Percentiles rank a stretch among this genome's conserved stretches.
phyloP scores from a whole-genome alignment of 1,139 yeast species.

The Lizanozyma gosingica region DNA sequence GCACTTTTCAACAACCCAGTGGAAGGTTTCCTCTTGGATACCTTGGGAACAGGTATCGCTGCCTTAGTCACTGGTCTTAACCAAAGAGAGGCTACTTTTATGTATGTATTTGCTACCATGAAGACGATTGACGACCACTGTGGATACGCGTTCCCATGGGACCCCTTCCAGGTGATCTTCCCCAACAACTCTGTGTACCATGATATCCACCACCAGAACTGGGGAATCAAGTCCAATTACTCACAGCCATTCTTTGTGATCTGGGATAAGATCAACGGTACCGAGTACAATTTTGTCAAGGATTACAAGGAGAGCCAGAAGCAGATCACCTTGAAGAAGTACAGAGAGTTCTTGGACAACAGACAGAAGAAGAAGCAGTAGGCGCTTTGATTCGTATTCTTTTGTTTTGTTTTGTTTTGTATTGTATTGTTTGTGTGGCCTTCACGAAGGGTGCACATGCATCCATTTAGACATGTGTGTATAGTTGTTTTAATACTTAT shows the following conservation, averaged over 20 bases:
- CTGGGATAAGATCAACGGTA: slow-evolving; percentile 73
- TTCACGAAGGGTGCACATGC: too few species aligned
- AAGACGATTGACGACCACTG: slow-evolving; percentile 98
- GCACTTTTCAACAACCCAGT: slow-evolving; percentile 90
- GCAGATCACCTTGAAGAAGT: slow-evolving; percentile 51
- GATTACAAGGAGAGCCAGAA: slow-evolving; percentile 49
- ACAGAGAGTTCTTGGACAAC: slow-evolving; percentile 50
- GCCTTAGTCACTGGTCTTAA: slow-evolving; percentile 52
- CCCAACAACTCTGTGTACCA: slow-evolving; percentile 95
- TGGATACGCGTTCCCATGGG: slow-evolving; percentile 87
- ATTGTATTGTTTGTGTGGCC: not conserved
- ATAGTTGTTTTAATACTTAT: too few species aligned
- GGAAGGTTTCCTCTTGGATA: slow-evolving; percentile 88
- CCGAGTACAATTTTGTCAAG: slow-evolving; percentile 63
- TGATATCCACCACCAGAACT: slow-evolving; percentile 93
- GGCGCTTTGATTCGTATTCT: not conserved
- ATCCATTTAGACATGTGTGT: too few species aligned
- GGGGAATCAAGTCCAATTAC: slow-evolving; percentile 89
- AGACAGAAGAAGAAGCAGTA: slow-evolving; percentile 12
- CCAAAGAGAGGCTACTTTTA: slow-evolving; percentile 65
- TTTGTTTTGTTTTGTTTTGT: not conserved
- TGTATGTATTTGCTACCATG: slow-evolving; percentile 83
- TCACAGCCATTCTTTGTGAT: slow-evolving; percentile 95
- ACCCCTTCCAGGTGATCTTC: slow-evolving; percentile 78
- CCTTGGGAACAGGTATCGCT: slow-evolving; percentile 86